These are phyloP conservation scores for Xerocomus potaroensis DNA, from an alignment of 768 basidiomycete genomes.

Conservation along the genomic window DNA sequence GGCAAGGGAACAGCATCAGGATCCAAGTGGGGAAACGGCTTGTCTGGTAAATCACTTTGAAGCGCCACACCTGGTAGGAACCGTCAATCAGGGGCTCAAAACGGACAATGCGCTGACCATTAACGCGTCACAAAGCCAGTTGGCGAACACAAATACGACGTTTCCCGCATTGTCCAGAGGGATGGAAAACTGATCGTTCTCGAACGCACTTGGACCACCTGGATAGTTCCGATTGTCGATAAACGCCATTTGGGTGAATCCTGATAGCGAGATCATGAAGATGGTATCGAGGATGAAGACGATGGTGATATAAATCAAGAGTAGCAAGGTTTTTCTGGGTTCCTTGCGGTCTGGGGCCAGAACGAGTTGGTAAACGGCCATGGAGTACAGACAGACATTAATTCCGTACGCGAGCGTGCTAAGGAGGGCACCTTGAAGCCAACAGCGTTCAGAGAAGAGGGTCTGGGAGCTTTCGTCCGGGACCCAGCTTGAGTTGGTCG, in stretches of 20 bases:
- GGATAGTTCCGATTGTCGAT: conserved; percentile 31
- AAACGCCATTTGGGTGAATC: conserved; percentile 27
- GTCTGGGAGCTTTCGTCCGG: conserved; percentile 8
- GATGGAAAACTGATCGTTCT: conserved; percentile 15
- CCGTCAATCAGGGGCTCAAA: not conserved
- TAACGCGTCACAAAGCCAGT: conserved; percentile 16
- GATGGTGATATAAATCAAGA: conserved; percentile 5
- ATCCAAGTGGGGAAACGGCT: conserved; percentile 5
- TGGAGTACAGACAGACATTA: conserved; percentile 1
- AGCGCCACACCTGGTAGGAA: conserved; percentile 11
- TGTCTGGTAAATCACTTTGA: conserved; percentile 16
- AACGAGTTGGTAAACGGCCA: conserved; percentile 9
- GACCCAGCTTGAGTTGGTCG: conserved; percentile 18
- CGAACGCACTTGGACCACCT: conserved; percentile 28
- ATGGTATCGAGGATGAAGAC: conserved; percentile 13
- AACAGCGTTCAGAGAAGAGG: conserved; percentile 16
- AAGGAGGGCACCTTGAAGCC: conserved; percentile 12
- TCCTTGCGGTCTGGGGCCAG: not conserved
- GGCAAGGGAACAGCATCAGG: conserved; percentile 6
- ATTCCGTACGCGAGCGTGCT: conserved; percentile 11
- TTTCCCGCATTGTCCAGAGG: conserved; percentile 16
- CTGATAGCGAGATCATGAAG: conserved; percentile 13
- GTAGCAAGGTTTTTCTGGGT: conserved; percentile 3
- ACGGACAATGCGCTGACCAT: conserved; percentile 14
- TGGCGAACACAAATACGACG: conserved; percentile 3